Evolutionary conservation across 2,329 filamentous ascomycete species (phyloP), one percentile per base, ranked within the genome.

Genomic region (Neurospora sp.): DNA sequence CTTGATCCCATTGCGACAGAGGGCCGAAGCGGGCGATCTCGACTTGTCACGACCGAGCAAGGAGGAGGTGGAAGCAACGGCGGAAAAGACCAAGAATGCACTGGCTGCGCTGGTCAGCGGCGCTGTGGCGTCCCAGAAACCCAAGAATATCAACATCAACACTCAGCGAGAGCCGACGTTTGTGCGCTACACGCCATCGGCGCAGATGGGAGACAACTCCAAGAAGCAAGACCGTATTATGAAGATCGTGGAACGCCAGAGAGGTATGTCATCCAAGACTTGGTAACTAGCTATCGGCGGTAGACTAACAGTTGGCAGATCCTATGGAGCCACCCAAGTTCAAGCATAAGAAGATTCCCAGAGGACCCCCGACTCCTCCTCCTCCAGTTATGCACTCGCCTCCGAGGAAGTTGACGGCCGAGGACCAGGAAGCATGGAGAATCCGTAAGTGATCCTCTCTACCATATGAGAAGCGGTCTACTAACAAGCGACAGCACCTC

Each of bases 251-350:
- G 93, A 97, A 80, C 87, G 93, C 70, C 95, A 98, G 79, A 87
- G 91, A 75, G 73, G 73, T 74, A 69, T 70, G 71, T 68, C 4
- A 19, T 36, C 23, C 2, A 28, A 4, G 2, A 19, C 11, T 58
- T 67, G 15, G 7, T 66, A 1, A 38, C 10, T 28, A 5, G 17
- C 19, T 68, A 23, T 9, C 62, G 23, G 52, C 52, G 52, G 15
- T 36, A 33, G 8, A 36, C 73, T 74, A 42, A 74, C 69, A 17
- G 4, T 36, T 62, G 10, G 7, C 68, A 75, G 96, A 99, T 81
- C 96, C 96, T 0, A 92, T 97, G 91, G 95, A 97, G 78, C 96
- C 96, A 1, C 95, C 96, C 1, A 98, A 97, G 78, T 97, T 98
- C 83, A 98, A 98, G 81, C 93, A 97, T 83, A 98, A 98, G 85